Conservation (phyloP, 202 grass and related monocot species). For the Hordeum pubiflorum region DNA sequence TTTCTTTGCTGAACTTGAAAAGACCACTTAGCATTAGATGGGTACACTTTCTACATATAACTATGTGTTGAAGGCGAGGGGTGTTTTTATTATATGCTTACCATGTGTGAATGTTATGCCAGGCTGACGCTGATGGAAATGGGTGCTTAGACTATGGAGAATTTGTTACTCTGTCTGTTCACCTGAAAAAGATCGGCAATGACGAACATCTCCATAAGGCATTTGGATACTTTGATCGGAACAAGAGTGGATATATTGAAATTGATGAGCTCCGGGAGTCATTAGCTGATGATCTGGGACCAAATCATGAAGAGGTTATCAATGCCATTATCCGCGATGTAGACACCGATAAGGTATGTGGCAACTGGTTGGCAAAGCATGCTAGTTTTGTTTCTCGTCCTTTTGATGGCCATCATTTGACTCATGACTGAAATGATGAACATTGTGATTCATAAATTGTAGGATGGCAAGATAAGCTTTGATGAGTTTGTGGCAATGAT, state of each 20-base stretch:
- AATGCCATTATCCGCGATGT: constrained; percentile 82
- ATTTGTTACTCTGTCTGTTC: constrained; percentile 79
- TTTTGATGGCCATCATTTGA: background rate
- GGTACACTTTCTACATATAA: background rate
- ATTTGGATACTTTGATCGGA: constrained; percentile 81
- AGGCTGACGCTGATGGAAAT: constrained; percentile 87
- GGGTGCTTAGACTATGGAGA: constrained; percentile 74
- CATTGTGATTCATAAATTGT: background rate
- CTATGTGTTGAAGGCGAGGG: background rate
- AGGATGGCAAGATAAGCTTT: constrained; percentile 85
- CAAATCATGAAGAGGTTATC: constrained; percentile 70
- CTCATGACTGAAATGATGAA: background rate
- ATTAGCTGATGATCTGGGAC: constrained; percentile 61
- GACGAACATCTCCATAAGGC: constrained; percentile 86
- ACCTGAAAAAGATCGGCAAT: constrained; percentile 67
- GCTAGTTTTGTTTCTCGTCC: background rate
- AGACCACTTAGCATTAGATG: background rate
- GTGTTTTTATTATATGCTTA: constrained; percentile 24
- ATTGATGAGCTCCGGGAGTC: constrained; percentile 63
- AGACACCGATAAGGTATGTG: constrained; percentile 89
- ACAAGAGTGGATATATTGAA: constrained; percentile 78
- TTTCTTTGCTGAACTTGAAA: background rate
- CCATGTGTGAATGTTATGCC: constrained; percentile 27
- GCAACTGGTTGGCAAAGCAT: background rate
- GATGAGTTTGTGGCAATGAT: constrained; percentile 89